Evolutionary conservation across 768 basidiomycete genomes (phyloP), one percentile per base, ranked within the genome.

Genomic region (Auricularia sp.): DNA sequence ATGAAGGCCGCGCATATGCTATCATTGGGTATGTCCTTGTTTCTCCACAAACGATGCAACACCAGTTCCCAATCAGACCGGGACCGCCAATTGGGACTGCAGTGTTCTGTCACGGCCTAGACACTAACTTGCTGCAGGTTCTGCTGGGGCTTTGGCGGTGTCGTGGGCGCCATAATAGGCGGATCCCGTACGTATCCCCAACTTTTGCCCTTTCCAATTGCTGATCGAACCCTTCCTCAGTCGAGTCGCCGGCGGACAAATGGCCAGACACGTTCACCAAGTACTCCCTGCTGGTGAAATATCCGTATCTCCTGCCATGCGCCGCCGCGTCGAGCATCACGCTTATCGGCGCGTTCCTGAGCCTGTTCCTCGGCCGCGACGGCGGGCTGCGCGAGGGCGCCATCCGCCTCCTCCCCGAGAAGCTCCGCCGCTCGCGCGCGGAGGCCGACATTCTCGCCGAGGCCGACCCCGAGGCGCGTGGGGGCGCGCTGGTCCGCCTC

Each of bases 101-200:
- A 45, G 39, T 10, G 33, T n/a, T 42, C 35, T 21, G 56, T 29
- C 59, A 45, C 39, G 36, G 58, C 54, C 61, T 39, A 34, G 63
- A 21, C 35, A 54, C 54, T 67, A 24, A 56, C 54, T 61, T 51
- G 37, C 65, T 61, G 36, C 65, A 92, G 90, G 11, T 97, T 96
- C 74, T 92, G 88, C 69, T 97, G 96, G 97, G 95, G 94, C 66
- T 84, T 98, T 68, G 97, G 96, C 67, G 97, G 95, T 83, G 92
- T 94, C 13, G 84, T 87, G 58, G 93, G 93, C 54, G 89, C 90
- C 58, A 88, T 94, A 62, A 82, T 95, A 36, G 94, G 92, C 67
- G 91, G 91, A 69, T 77, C 85, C 69, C 87, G 92, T 92, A 68
- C 74, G 90, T 80, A 36, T 64, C 51, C 2, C 56, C 24, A 44